Evolutionary conservation across 768 basidiomycete species (phyloP).

Genomic region (Boletus pseudo-olivaceus): DNA sequence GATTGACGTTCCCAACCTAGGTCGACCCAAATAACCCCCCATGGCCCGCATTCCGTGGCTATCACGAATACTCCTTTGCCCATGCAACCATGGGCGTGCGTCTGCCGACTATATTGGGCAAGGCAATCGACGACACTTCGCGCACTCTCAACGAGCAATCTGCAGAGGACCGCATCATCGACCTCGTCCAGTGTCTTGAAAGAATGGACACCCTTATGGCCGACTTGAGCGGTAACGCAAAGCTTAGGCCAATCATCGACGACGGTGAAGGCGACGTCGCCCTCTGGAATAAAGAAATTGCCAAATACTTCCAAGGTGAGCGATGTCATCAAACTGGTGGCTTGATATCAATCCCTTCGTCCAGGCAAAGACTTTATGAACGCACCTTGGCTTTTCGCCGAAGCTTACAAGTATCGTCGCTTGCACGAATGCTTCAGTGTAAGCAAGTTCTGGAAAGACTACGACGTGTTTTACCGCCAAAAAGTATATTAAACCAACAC

Average conservation of each 20-base stretch:
- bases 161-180: conserved; percentile 77
- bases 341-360: neutral
- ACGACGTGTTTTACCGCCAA: conserved; percentile 94
- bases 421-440: conserved; percentile 92
- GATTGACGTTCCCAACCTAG: conserved; percentile 31
- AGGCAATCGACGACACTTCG: conserved; percentile 90
- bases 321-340: conserved; percentile 1
- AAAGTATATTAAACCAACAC: conserved; percentile 47
- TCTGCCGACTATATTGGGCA: conserved; percentile 91
- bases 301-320: conserved; percentile 86
- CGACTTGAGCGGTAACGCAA: conserved; percentile 79
- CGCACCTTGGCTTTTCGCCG: conserved; percentile 94
- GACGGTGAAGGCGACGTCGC: conserved; percentile 91
- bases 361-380: conserved; percentile 90
- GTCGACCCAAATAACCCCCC: conserved; percentile 83
- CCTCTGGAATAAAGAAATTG: conserved; percentile 96
- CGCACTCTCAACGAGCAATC: conserved; percentile 85
- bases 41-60: conserved; percentile 77
- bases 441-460: conserved; percentile 84
- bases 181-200: conserved; percentile 82
- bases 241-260: conserved; percentile 83
- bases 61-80: conserved; percentile 79
- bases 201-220: conserved; percentile 89
- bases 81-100: conserved; percentile 96
- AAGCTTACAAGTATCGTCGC: conserved; percentile 90